Conservation (phyloP, 345 rosid species). For the Hypericum perforatum region DNA sequence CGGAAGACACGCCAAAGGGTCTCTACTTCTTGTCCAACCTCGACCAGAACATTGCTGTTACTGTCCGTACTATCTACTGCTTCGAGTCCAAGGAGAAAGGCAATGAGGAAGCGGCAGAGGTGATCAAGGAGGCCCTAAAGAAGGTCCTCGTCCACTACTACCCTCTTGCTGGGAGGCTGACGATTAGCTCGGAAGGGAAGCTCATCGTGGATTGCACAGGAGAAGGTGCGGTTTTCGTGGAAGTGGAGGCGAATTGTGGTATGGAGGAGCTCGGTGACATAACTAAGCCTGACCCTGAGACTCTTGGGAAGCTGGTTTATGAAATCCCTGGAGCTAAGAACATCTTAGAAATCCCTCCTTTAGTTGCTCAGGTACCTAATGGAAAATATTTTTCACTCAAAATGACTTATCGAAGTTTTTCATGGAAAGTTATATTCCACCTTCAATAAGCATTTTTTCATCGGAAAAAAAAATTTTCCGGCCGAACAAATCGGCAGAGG, state of each 20-base stretch:
- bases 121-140: constrained; percentile 55
- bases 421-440: too few species aligned
- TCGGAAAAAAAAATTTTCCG: too few species aligned
- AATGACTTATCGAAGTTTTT: too few species aligned
- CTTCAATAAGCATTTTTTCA: too few species aligned
- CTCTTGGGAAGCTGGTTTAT: constrained; percentile 1
- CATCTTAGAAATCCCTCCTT: constrained; percentile 82
- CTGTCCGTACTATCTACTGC: constrained; percentile 73
- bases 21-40: constrained; percentile 81
- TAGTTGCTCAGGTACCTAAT: constrained; percentile 66
- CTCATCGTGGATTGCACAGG: constrained; percentile 15
- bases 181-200: constrained; percentile 15
- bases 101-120: constrained; percentile 44
- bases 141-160: constrained; percentile 75
- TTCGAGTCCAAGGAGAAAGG: constrained; percentile 61
- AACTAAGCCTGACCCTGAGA: not conserved
- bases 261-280: not conserved
- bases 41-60: constrained; percentile 78
- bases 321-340: constrained; percentile 42
- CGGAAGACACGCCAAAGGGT: constrained; percentile 60
- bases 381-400: not conserved
- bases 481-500: too few species aligned
- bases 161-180: constrained; percentile 60
- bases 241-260: not conserved
- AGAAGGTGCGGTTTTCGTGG: not conserved